These are phyloP conservation scores for Saturnispora halmiae DNA, from an alignment of 805 yeast genomes.

Conservation along the genomic window DNA sequence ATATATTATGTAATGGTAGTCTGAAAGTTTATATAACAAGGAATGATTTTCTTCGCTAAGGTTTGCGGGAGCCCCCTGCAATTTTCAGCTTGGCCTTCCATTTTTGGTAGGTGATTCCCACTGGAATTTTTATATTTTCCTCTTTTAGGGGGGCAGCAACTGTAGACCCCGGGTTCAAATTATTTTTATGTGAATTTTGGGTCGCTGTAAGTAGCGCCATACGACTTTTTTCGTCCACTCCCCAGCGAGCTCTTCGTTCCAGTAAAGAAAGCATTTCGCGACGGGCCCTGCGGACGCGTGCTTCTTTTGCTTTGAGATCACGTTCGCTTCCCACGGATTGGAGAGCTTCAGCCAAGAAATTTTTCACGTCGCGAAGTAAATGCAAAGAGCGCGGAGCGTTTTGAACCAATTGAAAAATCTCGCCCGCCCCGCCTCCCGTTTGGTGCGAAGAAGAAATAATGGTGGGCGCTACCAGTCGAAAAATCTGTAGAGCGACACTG, in stretches of 20 bases:
- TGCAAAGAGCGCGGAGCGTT: constrained; percentile 54
- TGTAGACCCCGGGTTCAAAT: no score
- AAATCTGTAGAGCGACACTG: constrained; percentile 70
- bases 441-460: background rate
- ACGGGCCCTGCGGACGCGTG: constrained; percentile 4
- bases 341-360: background rate
- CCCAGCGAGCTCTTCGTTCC: constrained; percentile 5
- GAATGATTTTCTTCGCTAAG: background rate
- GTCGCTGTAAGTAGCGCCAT: constrained; percentile 33
- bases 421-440: constrained; percentile 18
- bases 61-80: background rate
- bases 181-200: no score
- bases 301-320: constrained; percentile 6
- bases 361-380: constrained; percentile 19
- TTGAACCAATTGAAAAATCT: constrained; percentile 74
- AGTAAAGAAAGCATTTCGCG: constrained; percentile 1
- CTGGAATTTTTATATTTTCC: constrained; percentile 33
- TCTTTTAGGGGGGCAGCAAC: no score
- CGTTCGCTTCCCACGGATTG: background rate
- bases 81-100: background rate
- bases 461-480: constrained; percentile 59
- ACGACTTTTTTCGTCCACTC: constrained; percentile 6
- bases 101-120: background rate
- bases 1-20: no score
- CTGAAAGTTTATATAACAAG: no score